Percentiles rank a stretch among this genome's conserved stretches.
phyloP scores from a whole-genome alignment of 495 filamentous ascomycete genomes.

The Darksidea phi region DNA sequence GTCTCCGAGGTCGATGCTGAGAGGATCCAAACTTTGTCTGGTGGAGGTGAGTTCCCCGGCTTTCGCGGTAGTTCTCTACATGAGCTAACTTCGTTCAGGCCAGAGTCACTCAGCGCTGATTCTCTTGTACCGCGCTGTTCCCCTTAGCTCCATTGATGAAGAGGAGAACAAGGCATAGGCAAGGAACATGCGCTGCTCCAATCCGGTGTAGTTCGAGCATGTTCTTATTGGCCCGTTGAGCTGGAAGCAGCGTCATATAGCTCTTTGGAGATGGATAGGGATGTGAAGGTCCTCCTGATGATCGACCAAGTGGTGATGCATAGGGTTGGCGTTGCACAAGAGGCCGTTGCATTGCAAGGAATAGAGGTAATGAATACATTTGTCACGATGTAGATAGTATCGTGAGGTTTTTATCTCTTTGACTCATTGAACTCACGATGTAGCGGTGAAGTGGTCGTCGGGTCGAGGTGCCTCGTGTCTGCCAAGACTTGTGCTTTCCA shows the following conservation, averaged over 20 bases:
- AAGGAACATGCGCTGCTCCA: too few relatives aligned
- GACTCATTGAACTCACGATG: background rate
- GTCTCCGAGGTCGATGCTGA: constrained; percentile 88
- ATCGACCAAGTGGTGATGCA: constrained; percentile 7
- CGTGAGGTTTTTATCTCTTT: too few relatives aligned
- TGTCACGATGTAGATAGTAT: background rate
- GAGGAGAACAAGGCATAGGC: constrained; percentile 39
- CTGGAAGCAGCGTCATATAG: too few relatives aligned
- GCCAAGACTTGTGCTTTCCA: constrained; percentile 11
- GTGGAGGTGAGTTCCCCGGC: constrained; percentile 66
- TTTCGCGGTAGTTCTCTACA: too few relatives aligned
- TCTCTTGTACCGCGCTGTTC: constrained; percentile 84
- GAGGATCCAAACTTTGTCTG: constrained; percentile 85
- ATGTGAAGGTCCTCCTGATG: too few relatives aligned
- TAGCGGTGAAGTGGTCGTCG: background rate
- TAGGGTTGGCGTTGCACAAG: constrained; percentile 31
- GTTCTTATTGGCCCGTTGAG: too few relatives aligned
- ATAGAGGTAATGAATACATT: constrained; percentile 19
- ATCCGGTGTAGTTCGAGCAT: too few relatives aligned
- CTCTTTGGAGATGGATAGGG: too few relatives aligned
- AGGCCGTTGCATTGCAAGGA: constrained; percentile 5
- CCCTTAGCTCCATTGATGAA: constrained; percentile 55
- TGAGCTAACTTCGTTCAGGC: constrained; percentile 48
- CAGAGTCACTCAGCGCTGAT: constrained; percentile 95
- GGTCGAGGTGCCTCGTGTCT: background rate